Conservation (phyloP, 306 rosid species). For the Acacia crassicarpa region DNA sequence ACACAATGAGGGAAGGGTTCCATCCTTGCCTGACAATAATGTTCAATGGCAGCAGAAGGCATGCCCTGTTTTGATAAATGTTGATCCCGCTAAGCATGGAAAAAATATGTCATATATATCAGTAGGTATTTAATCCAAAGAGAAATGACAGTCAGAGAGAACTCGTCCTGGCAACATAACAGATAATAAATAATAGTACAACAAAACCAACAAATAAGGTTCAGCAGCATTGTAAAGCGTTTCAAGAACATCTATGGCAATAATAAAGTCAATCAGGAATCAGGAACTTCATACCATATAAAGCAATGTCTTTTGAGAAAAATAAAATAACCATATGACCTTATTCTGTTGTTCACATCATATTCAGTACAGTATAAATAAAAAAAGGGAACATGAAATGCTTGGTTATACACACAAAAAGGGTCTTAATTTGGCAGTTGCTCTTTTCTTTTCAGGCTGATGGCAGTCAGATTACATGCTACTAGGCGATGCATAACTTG, state of each 20-base stretch:
- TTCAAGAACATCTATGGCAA: neutral
- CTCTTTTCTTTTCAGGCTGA: neutral
- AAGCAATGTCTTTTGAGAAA: neutral
- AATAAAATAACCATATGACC: neutral
- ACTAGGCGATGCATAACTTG: neutral
- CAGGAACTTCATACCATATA: neutral
- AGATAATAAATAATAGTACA: neutral
- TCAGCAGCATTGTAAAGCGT: neutral
- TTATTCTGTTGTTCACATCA: neutral
- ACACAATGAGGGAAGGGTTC: conserved; percentile 55
- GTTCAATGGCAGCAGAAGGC: conserved; percentile 45
- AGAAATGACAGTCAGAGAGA: conserved; percentile 4
- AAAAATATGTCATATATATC: conserved; percentile 17
- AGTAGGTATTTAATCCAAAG: conserved; percentile 14
- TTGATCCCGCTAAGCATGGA: conserved; percentile 53
- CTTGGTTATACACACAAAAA: neutral
- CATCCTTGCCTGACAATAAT: conserved; percentile 46
- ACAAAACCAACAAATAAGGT: neutral
- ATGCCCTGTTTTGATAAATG: conserved; percentile 58
- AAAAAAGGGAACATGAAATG: neutral
- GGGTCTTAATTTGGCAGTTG: neutral
- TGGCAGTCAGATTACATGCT: neutral
- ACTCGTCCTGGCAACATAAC: neutral
- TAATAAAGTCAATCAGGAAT: neutral
- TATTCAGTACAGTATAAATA: neutral